Evolutionary conservation across 495 filamentous ascomycete species (phyloP).

Genomic region (Penicillium riverlandense): DNA sequence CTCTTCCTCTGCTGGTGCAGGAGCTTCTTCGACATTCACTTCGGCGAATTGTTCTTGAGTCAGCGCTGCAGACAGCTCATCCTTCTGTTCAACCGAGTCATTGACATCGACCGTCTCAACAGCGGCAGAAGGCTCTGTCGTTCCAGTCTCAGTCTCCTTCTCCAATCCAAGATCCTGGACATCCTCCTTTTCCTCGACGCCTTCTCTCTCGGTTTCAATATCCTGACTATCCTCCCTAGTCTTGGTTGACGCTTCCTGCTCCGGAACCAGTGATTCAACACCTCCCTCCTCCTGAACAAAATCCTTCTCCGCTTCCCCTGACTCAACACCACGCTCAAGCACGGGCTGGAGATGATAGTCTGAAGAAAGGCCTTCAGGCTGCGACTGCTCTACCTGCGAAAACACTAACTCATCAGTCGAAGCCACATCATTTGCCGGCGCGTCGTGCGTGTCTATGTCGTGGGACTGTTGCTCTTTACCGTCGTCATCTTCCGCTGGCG

Average conservation of each 20-base stretch:
- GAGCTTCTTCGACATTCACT: constrained; percentile 4
- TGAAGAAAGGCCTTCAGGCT: constrained; percentile 27
- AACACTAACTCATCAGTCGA: constrained; percentile 45
- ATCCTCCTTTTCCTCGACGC: background rate
- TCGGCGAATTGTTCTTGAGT: background rate
- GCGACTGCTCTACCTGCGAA: constrained; percentile 42
- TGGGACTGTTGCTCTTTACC: constrained; percentile 46
- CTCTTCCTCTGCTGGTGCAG: constrained; percentile 1
- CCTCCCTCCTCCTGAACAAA: constrained; percentile 6
- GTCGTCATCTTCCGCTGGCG: constrained; percentile 37
- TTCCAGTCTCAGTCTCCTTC: background rate
- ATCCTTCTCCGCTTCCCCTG: constrained; percentile 11
- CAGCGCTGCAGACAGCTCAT: constrained; percentile 5
- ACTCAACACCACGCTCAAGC: constrained; percentile 22
- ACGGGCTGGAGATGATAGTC: constrained; percentile 29
- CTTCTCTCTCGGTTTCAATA: constrained; percentile 1
- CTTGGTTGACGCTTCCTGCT: background rate
- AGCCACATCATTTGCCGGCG: constrained; percentile 32
- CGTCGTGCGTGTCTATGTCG: constrained; percentile 31
- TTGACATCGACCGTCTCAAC: background rate
- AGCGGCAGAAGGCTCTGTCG: background rate
- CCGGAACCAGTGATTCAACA: background rate
- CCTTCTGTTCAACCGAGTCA: constrained; percentile 4
- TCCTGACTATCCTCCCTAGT: background rate
- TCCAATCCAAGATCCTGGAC: background rate